Evolutionary conservation across 2,329 filamentous ascomycete genomes (phyloP).

Genomic region (Westerdykella sp.): DNA sequence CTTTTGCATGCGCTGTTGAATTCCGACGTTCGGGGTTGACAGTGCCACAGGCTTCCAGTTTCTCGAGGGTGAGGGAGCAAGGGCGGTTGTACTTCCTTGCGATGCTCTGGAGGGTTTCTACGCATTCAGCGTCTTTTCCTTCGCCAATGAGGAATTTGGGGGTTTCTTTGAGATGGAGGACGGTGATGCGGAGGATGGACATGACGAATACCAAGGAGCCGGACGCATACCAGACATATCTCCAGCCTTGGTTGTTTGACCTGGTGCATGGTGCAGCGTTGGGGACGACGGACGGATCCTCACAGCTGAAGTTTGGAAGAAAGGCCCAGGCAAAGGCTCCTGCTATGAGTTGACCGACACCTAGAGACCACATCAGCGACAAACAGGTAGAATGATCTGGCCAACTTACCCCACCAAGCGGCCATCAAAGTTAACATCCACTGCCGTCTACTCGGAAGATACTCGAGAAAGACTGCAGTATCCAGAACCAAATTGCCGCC

Average conservation of each 20-base stretch:
- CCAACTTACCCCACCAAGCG: too few species aligned
- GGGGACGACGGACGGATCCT: slow-evolving; percentile 23
- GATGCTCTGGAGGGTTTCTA: slow-evolving; percentile 46
- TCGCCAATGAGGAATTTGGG: slow-evolving; percentile 53
- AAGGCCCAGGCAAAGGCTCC: slow-evolving; percentile 28
- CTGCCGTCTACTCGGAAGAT: too few species aligned
- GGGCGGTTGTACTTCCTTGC: slow-evolving; percentile 49
- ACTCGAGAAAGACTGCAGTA: too few species aligned
- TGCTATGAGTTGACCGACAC: too few species aligned
- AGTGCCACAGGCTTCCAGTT: slow-evolving; percentile 43
- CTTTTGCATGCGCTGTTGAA: slow-evolving; percentile 20
- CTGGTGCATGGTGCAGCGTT: slow-evolving; percentile 44
- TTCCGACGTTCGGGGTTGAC: slow-evolving; percentile 14
- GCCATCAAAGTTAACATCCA: too few species aligned
- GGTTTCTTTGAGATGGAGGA: slow-evolving; percentile 51
- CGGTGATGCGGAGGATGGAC: slow-evolving; percentile 47
- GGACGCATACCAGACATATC: slow-evolving; percentile 51
- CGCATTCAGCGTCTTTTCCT: slow-evolving; percentile 48
- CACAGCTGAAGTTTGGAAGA: slow-evolving; percentile 47
- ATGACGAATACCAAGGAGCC: slow-evolving; percentile 51
- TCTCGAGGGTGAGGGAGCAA: slow-evolving; percentile 47
- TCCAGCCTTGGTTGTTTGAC: slow-evolving; percentile 52
- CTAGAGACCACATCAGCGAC: too few species aligned
- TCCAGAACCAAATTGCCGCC: too few species aligned
- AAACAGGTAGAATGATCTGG: too few species aligned